phyloP scores from a whole-genome alignment of 1,284 basidiomycete genomes.

The Cystobasidiaceae sp. region DNA sequence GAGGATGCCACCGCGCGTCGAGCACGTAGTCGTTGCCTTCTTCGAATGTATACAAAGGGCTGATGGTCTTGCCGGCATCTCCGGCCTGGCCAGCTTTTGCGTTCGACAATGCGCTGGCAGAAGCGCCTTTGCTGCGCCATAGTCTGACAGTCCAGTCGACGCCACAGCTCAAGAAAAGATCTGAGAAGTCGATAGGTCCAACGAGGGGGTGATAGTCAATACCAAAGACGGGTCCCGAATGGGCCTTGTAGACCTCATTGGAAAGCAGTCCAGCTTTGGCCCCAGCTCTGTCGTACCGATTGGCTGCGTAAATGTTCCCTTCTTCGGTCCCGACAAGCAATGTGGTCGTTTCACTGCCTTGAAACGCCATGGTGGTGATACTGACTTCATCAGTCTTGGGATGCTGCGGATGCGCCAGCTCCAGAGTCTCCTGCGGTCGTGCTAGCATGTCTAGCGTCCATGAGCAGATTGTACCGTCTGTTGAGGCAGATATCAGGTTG shows the following conservation, averaged over 20 bases:
- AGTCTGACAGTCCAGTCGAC: slow-evolving; percentile 96
- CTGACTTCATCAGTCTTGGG: slow-evolving; percentile 94
- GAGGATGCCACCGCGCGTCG: slow-evolving; percentile 94
- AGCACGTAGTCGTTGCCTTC: slow-evolving; percentile 98
- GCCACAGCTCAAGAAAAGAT: slow-evolving; percentile 83
- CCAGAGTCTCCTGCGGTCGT: slow-evolving; percentile 90
- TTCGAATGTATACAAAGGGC: slow-evolving; percentile 84
- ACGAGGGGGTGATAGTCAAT: slow-evolving; percentile 84
- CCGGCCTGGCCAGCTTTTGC: slow-evolving; percentile 5
- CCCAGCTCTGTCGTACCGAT: slow-evolving; percentile 91
- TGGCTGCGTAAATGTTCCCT: slow-evolving; percentile 90
- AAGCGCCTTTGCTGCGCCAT: slow-evolving; percentile 57
- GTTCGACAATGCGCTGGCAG: neutral
- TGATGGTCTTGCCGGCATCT: slow-evolving; percentile 49
- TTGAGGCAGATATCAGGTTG: slow-evolving; percentile 89
- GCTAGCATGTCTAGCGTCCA: slow-evolving; percentile 99
- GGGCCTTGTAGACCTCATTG: slow-evolving; percentile 83
- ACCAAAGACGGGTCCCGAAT: slow-evolving; percentile 87
- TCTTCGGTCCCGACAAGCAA: slow-evolving; percentile 98
- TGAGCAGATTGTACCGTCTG: slow-evolving; percentile 92
- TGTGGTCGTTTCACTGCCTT: slow-evolving; percentile 87
- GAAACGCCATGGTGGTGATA: slow-evolving; percentile 86
- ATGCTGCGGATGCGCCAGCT: slow-evolving; percentile 73
- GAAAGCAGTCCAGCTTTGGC: slow-evolving; percentile 90
- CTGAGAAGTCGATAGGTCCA: slow-evolving; percentile 88